phyloP scores from a whole-genome alignment of 1,139 yeast species.

The Schwanniomyces etchellsii region DNA sequence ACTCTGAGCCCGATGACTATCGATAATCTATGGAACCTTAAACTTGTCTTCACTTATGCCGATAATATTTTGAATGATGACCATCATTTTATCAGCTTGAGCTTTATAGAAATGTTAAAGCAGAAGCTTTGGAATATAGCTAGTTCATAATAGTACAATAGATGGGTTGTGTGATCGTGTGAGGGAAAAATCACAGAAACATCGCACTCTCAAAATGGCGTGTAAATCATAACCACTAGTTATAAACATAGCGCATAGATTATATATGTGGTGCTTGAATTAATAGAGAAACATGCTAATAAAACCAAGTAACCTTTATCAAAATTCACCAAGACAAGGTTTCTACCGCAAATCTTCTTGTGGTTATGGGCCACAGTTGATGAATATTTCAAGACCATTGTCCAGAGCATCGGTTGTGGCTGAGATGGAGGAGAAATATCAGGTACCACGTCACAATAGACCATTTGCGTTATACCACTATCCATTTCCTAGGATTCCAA shows the following conservation, averaged over 20 bases:
- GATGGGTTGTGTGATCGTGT: too few relatives aligned
- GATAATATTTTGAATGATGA: slow-evolving; percentile 34
- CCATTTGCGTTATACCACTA: slow-evolving; percentile 29
- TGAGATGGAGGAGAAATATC: slow-evolving; percentile 16
- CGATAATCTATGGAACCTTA: slow-evolving; percentile 65
- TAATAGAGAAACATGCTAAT: not conserved
- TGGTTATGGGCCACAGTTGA: slow-evolving; percentile 19
- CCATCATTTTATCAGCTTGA: slow-evolving; percentile 37
- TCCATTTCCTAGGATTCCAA: slow-evolving; percentile 55
- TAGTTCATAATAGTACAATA: slow-evolving; percentile 2
- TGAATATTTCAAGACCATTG: slow-evolving; percentile 40
- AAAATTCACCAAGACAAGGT: not conserved
- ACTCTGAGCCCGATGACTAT: slow-evolving; percentile 38
- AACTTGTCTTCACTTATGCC: slow-evolving; percentile 57
- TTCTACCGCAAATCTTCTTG: not conserved
- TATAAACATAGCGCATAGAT: too few relatives aligned
- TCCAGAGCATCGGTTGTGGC: slow-evolving; percentile 38
- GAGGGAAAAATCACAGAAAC: too few relatives aligned
- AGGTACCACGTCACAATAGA: slow-evolving; percentile 11
- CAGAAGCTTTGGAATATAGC: slow-evolving; percentile 32
- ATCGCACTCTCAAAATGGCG: not conserved
- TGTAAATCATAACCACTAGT: not conserved
- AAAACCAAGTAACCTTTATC: not conserved
- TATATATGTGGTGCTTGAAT: too few relatives aligned
- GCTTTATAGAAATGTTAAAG: slow-evolving; percentile 48